Percentiles rank a stretch among this genome's conserved stretches.
These are phyloP conservation scores for Monilinia laxa DNA, from an alignment of 2,329 filamentous ascomycete species.

Conservation along the genomic window DNA sequence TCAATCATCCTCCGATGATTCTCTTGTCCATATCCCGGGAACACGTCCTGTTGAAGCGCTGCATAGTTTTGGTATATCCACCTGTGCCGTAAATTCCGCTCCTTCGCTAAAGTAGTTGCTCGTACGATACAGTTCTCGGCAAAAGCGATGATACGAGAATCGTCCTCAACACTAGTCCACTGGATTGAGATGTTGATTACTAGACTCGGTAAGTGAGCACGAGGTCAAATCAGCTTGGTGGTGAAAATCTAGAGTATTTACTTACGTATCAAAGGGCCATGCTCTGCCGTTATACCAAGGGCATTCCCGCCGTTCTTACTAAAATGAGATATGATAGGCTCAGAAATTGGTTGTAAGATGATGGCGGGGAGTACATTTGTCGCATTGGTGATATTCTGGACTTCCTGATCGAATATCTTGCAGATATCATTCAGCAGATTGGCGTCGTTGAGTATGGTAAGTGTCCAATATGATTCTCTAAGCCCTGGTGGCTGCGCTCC, in stretches of 20 bases:
- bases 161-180: conserved; percentile 40
- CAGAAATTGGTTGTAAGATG: conserved; percentile 31
- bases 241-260: neutral
- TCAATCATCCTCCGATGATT: conserved; percentile 38
- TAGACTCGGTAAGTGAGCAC: neutral
- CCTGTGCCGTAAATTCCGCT: conserved; percentile 41
- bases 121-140: conserved; percentile 37
- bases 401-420: conserved; percentile 30
- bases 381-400: conserved; percentile 22
- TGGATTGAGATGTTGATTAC: conserved; percentile 28
- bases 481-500: conserved; percentile 5
- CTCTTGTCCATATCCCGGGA: conserved; percentile 41
- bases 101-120: conserved; percentile 37
- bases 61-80: conserved; percentile 47
- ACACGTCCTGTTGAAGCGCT: conserved; percentile 40
- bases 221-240: neutral
- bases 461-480: conserved; percentile 12
- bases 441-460: conserved; percentile 11
- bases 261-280: conserved; percentile 28
- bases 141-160: conserved; percentile 40
- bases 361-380: conserved; percentile 27
- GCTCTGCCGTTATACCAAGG: conserved; percentile 29
- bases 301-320: conserved; percentile 32
- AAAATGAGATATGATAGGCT: conserved; percentile 30
- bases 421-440: conserved; percentile 26